Evolutionary conservation across 345 rosid genomes (phyloP), one percentile per base, ranked within the genome.

Genomic region (Jatropha curcas): DNA sequence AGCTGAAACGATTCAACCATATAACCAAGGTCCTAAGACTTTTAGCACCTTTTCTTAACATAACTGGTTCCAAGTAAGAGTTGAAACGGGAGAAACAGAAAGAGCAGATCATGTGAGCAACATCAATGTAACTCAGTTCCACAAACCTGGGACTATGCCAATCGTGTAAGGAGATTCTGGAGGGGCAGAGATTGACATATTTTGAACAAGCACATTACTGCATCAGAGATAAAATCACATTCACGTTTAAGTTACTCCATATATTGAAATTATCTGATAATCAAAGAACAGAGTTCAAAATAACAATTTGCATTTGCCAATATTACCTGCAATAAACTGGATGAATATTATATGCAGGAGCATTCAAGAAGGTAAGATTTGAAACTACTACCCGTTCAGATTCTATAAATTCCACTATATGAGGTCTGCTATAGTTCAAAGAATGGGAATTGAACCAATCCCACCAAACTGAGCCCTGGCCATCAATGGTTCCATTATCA

Each of bases 391-490:
- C 69, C 55, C 76, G 0, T 19, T 87, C 89, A 4, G 96, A 91
- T 6, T 82, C 83, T 53, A 82, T 70, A 56, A 95, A 87, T 77
- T 95, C 99, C 11, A 95, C 86, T 0, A 95, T 88, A 78, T 92
- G 93, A 55, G 99, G 99, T 57, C 98, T 91, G 74, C 89, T 95
- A 69, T 88, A 84, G 80, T 95, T 95, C 75, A 95, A 82, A 24
- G 90, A 72, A 66, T 82, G 88, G 5, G 86, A 79, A 57, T 71
- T 74, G 65, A 85, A 88, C 94, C 87, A 89, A 41, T 90, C 85
- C 98, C 98, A 94, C 98, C 93, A 94, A 25, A 84, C 81, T 0
- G 87, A 85, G 71, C 98, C 98, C 66, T 94, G 98, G 20, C 98
- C 98, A 43, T 94, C 97, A 22, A 89, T 84, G 48, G 97, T 89